Evolutionary conservation across 2,329 filamentous ascomycete genomes (phyloP), one percentile per base, ranked within the genome.

Genomic region (Calonectria pauciramosa): DNA sequence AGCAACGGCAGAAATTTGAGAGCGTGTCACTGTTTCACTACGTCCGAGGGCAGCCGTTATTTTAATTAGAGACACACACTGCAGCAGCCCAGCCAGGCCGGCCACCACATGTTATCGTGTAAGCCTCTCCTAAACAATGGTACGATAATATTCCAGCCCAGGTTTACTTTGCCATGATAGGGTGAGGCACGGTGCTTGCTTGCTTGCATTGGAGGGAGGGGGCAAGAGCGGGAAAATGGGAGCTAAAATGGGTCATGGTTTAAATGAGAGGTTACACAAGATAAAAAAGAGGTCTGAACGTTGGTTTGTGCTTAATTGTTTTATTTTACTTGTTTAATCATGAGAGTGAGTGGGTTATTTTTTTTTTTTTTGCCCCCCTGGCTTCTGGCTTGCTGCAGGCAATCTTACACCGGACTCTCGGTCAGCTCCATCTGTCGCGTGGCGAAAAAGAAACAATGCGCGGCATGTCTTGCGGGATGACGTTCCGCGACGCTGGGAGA

Each of bases 1-100:
- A 20, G 56, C n/a, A 28, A 36, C n/a, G 56, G 56, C 56, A 41
- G 34, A 63, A 63, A 63, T 63, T 63, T 47, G 9, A 47, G 56
- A 63, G 34, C 56, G 56, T 41, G 56, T 63, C 56, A 63, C 56
- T 63, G 56, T 63, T 63, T 63, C 56, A 63, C 56, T 34, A 63
- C 56, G 56, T 63, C 56, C 23, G 56, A 63, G 56, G 36, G 56
- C 56, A 63, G 56, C 56, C 56, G 56, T 63, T 63, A 63, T 41
- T 41, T 63, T 41, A 63, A 63, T 63, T 41, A 63, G 36, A 63
- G 56, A 41, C 56, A 63, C 41, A 63, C 41, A 63, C 56, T 30
- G 56, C 36, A 63, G 36, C 11, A 14, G 11, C 26, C 34, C 34
- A 41, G 56, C 11, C 23, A 16, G 36, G n/a, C 34, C 41, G 56